Conservation (phyloP, 176 grass and related monocot species). For the Lolium perenne region DNA sequence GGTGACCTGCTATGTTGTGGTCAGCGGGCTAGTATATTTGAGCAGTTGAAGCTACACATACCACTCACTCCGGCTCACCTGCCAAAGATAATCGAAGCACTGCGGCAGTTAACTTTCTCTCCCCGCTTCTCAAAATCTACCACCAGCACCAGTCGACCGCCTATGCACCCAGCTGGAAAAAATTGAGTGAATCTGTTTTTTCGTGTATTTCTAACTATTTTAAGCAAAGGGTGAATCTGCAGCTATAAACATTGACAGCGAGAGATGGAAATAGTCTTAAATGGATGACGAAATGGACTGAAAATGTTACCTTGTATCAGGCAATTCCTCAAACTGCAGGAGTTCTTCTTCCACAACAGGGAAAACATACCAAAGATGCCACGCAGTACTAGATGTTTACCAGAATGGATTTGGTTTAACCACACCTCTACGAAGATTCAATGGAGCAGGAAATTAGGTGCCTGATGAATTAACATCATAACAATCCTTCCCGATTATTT, state of each 20-base stretch:
- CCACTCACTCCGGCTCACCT: constrained; percentile 7
- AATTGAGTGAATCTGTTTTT: background rate
- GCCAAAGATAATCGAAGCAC: background rate
- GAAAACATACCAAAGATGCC: background rate
- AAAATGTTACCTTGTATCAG: background rate
- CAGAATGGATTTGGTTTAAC: constrained; percentile 20
- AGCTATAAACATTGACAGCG: background rate
- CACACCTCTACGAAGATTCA: background rate
- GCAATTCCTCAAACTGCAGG: no score
- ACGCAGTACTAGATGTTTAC: constrained; percentile 25
- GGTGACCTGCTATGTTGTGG: constrained; percentile 3
- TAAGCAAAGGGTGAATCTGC: background rate
- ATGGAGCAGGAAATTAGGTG: background rate
- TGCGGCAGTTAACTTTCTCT: background rate
- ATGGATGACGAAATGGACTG: background rate
- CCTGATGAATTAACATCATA: background rate
- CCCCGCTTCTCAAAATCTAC: background rate
- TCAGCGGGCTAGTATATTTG: constrained; percentile 40
- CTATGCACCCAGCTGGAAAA: background rate
- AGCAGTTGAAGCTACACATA: constrained; percentile 42
- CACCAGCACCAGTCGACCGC: background rate
- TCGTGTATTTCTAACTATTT: background rate
- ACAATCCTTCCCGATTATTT: background rate
- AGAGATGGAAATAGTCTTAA: background rate
- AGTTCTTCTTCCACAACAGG: background rate